phyloP scores from a whole-genome alignment of 495 filamentous ascomycete species.

The Neurospora pannonica region DNA sequence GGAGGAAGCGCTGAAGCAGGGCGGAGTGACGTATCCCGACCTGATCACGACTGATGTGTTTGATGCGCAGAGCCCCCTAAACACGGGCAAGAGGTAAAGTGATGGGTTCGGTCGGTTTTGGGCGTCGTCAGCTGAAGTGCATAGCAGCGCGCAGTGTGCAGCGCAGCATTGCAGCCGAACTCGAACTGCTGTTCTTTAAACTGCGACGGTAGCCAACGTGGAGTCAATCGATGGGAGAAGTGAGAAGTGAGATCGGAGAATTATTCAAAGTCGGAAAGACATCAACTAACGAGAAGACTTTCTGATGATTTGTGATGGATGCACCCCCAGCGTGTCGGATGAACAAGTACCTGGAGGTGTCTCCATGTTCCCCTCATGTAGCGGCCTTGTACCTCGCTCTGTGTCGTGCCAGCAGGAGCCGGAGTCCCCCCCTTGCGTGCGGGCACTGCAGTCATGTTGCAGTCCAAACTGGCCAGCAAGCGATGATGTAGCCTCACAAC shows the following conservation, averaged over 20 bases:
- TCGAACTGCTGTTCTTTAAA: neutral
- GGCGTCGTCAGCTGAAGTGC: neutral
- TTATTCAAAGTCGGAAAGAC: neutral
- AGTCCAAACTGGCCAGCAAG: neutral
- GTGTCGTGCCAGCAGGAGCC: neutral
- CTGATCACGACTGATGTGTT: slow-evolving; percentile 71
- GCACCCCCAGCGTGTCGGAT: neutral
- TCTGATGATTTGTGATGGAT: neutral
- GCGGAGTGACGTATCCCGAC: slow-evolving; percentile 69
- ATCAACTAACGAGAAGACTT: neutral
- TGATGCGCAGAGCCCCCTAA: slow-evolving; percentile 44
- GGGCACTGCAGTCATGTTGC: neutral
- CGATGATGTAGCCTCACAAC: neutral
- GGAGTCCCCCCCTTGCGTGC: neutral
- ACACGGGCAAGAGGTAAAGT: slow-evolving; percentile 31
- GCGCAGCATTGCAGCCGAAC: neutral
- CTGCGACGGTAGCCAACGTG: neutral
- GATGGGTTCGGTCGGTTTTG: slow-evolving; percentile 1
- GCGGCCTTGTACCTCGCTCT: neutral
- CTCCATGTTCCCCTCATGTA: neutral
- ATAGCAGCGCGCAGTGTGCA: neutral
- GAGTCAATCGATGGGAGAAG: neutral
- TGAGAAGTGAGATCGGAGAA: neutral
- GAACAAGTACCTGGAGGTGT: neutral
- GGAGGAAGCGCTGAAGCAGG: slow-evolving; percentile 78